phyloP scores from a whole-genome alignment of 2,329 filamentous ascomycete species.

The Spiromastix sp. region DNA sequence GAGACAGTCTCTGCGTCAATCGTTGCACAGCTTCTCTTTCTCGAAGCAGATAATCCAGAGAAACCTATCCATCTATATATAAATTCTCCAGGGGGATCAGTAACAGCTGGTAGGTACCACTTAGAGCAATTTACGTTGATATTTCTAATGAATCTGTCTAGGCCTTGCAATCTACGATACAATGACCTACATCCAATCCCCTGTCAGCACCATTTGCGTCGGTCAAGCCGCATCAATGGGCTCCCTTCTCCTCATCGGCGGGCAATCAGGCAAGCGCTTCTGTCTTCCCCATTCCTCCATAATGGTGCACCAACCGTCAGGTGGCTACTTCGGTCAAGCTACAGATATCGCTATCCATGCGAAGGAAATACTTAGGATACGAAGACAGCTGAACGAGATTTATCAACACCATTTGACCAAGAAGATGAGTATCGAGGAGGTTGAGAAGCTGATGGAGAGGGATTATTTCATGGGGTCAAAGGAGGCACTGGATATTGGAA shows the following conservation, averaged over 20 bases:
- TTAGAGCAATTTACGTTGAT: background rate
- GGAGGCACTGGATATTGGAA: slow-evolving; percentile 80
- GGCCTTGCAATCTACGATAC: slow-evolving; percentile 88
- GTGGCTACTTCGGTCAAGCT: slow-evolving; percentile 57
- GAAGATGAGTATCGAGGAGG: slow-evolving; percentile 64
- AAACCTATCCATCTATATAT: slow-evolving; percentile 98
- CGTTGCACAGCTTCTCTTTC: slow-evolving; percentile 91
- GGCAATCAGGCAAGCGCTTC: slow-evolving; percentile 72
- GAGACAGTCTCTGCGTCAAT: slow-evolving; percentile 86
- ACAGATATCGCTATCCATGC: slow-evolving; percentile 92
- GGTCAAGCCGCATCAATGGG: slow-evolving; percentile 96
- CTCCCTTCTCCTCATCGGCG: slow-evolving; percentile 75
- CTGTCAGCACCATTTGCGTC: slow-evolving; percentile 89
- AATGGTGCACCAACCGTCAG: slow-evolving; percentile 94
- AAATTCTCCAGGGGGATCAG: slow-evolving; percentile 87
- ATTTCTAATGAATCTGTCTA: slow-evolving; percentile 9
- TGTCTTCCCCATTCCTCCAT: slow-evolving; percentile 87
- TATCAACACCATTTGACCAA: slow-evolving; percentile 78
- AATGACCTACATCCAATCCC: slow-evolving; percentile 91
- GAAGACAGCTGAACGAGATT: slow-evolving; percentile 80
- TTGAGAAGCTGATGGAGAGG: slow-evolving; percentile 92
- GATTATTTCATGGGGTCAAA: slow-evolving; percentile 88
- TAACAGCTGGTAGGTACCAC: slow-evolving; percentile 64
- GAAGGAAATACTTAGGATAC: slow-evolving; percentile 83
- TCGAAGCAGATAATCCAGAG: slow-evolving; percentile 90